Evolutionary conservation across 371 early-diverging fungal species (phyloP).

Genomic region (Rhizopus arrhizus): DNA sequence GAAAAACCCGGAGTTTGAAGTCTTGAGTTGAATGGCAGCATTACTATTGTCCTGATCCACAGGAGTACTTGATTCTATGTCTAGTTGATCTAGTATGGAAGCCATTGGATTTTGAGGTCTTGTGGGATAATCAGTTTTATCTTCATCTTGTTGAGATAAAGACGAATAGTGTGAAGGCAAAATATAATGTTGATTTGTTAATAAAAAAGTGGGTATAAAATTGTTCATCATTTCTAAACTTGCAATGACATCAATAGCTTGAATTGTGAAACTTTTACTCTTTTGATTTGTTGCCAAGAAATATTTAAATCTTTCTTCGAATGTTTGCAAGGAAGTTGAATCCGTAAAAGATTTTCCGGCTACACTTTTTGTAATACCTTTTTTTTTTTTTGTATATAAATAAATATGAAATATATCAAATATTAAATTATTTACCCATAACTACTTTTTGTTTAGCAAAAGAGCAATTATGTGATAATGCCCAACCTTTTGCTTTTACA

Average conservation of each 20-base stretch:
- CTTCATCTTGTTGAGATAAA: background rate
- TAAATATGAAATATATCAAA: background rate
- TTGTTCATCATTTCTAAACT: background rate
- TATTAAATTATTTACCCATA: slow-evolving; percentile 32
- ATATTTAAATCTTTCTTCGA: slow-evolving; percentile 49
- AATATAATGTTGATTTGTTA: background rate
- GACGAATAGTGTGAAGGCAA: background rate
- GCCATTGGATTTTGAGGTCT: slow-evolving; percentile 20
- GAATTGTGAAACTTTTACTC: slow-evolving; percentile 36
- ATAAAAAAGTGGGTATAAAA: too few relatives aligned
- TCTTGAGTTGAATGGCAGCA: background rate
- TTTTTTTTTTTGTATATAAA: background rate
- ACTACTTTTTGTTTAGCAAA: slow-evolving; percentile 34
- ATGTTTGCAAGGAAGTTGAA: slow-evolving; percentile 26
- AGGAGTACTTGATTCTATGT: background rate
- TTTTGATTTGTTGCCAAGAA: slow-evolving; percentile 45
- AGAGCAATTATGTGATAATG: slow-evolving; percentile 25
- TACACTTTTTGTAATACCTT: slow-evolving; percentile 45
- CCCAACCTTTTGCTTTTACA: slow-evolving; percentile 44
- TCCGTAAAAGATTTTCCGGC: slow-evolving; percentile 36
- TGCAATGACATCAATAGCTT: slow-evolving; percentile 31
- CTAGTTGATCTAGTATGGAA: slow-evolving; percentile 8
- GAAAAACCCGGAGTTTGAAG: slow-evolving; percentile 33
- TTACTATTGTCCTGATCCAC: background rate
- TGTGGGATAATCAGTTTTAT: background rate